phyloP scores from a whole-genome alignment of 2,329 filamentous ascomycete species.

The Pseudopyrenochaeta lycopersici region DNA sequence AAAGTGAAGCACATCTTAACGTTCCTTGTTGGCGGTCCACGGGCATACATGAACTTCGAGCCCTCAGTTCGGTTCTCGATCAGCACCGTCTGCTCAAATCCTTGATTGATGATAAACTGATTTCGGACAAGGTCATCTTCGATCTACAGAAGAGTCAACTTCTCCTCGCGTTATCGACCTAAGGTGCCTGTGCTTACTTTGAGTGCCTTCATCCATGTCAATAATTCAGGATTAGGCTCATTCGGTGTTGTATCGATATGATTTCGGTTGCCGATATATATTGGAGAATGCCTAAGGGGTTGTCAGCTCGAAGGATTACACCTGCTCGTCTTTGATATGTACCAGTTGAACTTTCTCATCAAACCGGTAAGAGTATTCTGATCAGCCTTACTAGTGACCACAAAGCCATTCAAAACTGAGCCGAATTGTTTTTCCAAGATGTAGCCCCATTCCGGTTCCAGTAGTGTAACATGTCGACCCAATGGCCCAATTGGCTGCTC shows the following conservation, averaged over 20 bases:
- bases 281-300: conserved; percentile 57
- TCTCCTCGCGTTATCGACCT: neutral
- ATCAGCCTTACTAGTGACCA: conserved; percentile 81
- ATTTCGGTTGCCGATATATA: conserved; percentile 70
- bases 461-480: conserved; percentile 77
- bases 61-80: conserved; percentile 74
- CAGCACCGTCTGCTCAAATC: conserved; percentile 85
- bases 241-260: conserved; percentile 68
- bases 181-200: conserved; percentile 54
- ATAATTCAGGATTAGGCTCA: conserved; percentile 76
- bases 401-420: conserved; percentile 75
- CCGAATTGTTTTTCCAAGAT: conserved; percentile 83
- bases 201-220: conserved; percentile 82
- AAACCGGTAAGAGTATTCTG: conserved; percentile 72
- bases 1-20: conserved; percentile 77
- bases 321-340: conserved; percentile 22
- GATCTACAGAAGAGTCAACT: conserved; percentile 61
- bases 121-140: conserved; percentile 81
- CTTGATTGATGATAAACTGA: conserved; percentile 82
- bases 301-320: conserved; percentile 6
- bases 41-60: conserved; percentile 72
- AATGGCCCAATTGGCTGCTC: conserved; percentile 83
- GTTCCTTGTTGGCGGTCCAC: conserved; percentile 63
- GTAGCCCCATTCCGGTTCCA: conserved; percentile 82
- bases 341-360: conserved; percentile 69